Conservation (phyloP, 257 asterid species). For the Forsythia suspensa region DNA sequence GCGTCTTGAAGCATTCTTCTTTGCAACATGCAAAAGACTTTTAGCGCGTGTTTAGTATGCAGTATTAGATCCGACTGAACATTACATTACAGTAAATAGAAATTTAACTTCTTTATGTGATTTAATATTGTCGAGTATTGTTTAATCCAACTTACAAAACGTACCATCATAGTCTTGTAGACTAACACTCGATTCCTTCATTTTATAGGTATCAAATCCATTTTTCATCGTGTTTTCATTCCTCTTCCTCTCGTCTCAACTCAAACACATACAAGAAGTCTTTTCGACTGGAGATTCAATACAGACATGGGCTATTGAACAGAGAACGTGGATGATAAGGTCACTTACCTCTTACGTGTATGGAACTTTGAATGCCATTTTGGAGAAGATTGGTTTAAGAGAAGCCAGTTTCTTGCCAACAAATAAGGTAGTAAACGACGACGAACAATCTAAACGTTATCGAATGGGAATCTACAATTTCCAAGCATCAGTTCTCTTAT, state of each 20-base stretch:
- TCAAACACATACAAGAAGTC: conserved; percentile 56
- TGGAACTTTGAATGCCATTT: conserved; percentile 45
- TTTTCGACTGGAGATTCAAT: conserved; percentile 42
- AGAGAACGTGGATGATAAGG: conserved; percentile 66
- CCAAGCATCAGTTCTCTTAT: conserved; percentile 40
- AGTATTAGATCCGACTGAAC: neutral
- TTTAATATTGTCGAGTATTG: neutral
- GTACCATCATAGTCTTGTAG: neutral
- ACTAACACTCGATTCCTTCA: neutral
- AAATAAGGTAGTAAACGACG: conserved; percentile 53
- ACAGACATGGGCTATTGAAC: conserved; percentile 50
- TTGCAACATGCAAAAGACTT: neutral
- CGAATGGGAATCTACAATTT: conserved; percentile 55
- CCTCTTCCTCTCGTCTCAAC: conserved; percentile 48
- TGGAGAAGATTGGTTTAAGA: conserved; percentile 37
- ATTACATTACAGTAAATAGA: neutral
- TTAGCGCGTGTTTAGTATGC: conserved; percentile 22
- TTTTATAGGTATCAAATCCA: conserved; percentile 51
- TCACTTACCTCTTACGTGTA: conserved; percentile 47
- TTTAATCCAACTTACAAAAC: neutral
- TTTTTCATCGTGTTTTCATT: conserved; percentile 42
- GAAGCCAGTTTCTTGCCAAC: conserved; percentile 65
- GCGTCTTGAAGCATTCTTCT: neutral
- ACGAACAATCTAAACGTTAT: conserved; percentile 41
- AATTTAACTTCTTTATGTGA: neutral